Base-by-base conservation (phyloP, 129 eudicot species). In the Artemisia argyi region DNA sequence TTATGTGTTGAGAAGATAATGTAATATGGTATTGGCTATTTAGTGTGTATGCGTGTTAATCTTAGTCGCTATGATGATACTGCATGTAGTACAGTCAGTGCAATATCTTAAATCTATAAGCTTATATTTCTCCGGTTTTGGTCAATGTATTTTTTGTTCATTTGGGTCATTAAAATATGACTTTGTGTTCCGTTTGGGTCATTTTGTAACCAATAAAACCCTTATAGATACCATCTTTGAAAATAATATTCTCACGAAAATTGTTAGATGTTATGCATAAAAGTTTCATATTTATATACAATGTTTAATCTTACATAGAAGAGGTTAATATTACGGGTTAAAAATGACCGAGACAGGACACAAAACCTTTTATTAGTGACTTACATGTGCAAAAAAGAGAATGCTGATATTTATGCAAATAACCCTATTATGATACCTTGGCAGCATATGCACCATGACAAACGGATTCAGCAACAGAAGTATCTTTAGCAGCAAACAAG, bases 401-500 rank as follows among this genome's bases (percentile, higher is more conserved):
- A 39, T 8, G 46, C 1, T 39, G 46, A 39, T 39, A 39, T 39
- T 1, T 10, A 60, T 48, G 60, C 12, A 57, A 49, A 35, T 10
- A 76, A 61, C 65, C 32, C n/a, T 11, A 69, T 19, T 48, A 47
- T 32, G 71, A 42, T 66, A 89, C 98, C 98, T 93, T 88, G 51
- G 82, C 86, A 61, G 48, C 71, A 66, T 73, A 68, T 69, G 83
- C 72, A 69, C 60, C 76, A 52, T 75, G 88, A 73, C 76, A 69
- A 63, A 65, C 72, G 17, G 83, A 78, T 76, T 78, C 83, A 64
- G 85, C 85, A 46, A 66, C 75, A 12, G 83, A 73, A 73, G 80
- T 59, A 32, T 60, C 88, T 32, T 80, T 83, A 58, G 64, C 64
- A 42, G 84, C 84, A 82, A 93, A 93, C 52, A 87, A 72, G 72